Evolutionary conservation across 805 yeast genomes (phyloP), one percentile per base, ranked within the genome.

Genomic region (Cyberlindnera misumaiensis): DNA sequence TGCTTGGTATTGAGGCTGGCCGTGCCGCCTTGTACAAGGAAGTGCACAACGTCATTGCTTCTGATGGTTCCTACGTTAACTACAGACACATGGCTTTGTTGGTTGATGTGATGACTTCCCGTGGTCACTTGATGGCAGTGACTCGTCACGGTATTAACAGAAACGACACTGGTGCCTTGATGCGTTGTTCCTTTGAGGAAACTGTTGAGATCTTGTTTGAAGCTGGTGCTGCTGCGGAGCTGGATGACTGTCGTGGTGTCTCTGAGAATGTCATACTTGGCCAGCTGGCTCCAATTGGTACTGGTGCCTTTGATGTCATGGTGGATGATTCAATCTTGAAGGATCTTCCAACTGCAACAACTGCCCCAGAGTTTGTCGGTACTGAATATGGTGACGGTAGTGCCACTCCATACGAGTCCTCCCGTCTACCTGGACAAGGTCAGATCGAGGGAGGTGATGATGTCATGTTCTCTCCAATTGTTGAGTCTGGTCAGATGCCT

Each of bases 61-160:
- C 95, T 56, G 99, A 93, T 74, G 99, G 98, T 84, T 89, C 98
- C 28, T 93, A 93, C 56, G 99, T 93, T 45, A 93, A 93, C 65
- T 93, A 93, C 67, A 82, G 99, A 67, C 99, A 93, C 58, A 83
- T 93, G 93, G 97, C 99, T 4, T 70, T 93, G 53, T 73, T 93
- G 54, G 97, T 93, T 42, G 99, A 93, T 69, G 94, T 89, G 28
- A 93, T 93, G 99, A 93, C 99, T 2, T 85, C 95, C 29, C 82
- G 96, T 58, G 99, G 99, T 56, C 96, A 90, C 59, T 72, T 93
- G 63, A 90, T 94, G 85, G 97, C 99, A 30, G 89, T 93, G 55
- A 90, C 97, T 32, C 94, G 99, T 75, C 98, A 93, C 60, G 99
- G 99, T 75, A 90, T 93, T 65, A 93, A 93, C 65, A 82, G 99